Percentiles rank a stretch among this genome's conserved stretches.
phyloP scores from a whole-genome alignment of 306 rosid species.

The Sindora glabra region DNA sequence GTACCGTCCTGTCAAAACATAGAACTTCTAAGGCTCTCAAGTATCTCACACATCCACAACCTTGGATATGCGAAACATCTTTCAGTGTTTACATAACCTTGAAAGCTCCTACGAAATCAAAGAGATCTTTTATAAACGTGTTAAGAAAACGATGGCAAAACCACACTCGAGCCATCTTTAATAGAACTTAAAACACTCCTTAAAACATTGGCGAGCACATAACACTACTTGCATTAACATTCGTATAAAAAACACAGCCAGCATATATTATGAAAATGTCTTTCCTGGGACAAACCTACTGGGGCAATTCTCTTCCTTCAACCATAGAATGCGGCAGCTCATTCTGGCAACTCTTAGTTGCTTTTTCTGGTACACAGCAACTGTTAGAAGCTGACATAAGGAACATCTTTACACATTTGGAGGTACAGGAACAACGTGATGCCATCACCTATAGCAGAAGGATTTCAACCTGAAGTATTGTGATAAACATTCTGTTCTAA shows the following conservation, averaged over 20 bases:
- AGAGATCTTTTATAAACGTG: no score
- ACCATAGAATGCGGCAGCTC: not conserved
- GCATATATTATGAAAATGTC: not conserved
- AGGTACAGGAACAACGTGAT: constrained; percentile 17
- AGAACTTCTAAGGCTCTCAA: no score
- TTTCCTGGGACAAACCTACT: constrained; percentile 1
- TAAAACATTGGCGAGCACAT: not conserved
- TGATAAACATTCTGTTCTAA: constrained; percentile 2
- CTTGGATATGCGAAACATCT: no score
- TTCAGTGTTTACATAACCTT: no score
- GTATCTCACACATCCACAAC: no score
- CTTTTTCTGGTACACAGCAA: constrained; percentile 8
- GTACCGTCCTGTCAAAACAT: no score
- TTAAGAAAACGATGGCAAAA: no score
- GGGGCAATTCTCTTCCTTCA: no score
- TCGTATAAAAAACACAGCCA: constrained; percentile 2
- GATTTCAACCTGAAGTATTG: constrained; percentile 2
- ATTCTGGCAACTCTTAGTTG: constrained; percentile 13
- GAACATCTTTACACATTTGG: constrained; percentile 21
- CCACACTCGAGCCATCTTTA: no score
- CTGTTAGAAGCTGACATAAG: constrained; percentile 14
- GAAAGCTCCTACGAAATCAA: no score
- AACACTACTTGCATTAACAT: constrained; percentile 3
- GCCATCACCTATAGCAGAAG: constrained; percentile 7
- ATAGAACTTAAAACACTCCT: not conserved